Percentiles rank a stretch among this genome's conserved stretches.
These are phyloP conservation scores for Schwanniomyces sp. DNA, from an alignment of 805 yeast species.

Conservation along the genomic window DNA sequence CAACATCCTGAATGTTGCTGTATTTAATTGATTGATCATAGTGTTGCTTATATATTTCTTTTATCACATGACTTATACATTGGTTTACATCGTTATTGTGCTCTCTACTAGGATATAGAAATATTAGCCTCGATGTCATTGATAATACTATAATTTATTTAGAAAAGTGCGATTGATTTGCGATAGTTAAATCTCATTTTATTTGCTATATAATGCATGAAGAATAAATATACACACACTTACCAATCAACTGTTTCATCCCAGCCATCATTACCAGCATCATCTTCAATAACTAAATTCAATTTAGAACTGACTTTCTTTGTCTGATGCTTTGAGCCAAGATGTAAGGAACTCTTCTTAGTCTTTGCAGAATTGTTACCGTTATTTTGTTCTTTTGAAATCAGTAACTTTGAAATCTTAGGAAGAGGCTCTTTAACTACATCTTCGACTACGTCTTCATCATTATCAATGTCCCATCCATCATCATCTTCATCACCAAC, in stretches of 20 bases:
- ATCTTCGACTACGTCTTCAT: constrained; percentile 6
- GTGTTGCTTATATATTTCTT: not conserved
- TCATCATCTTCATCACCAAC: constrained; percentile 14
- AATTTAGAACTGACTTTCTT: constrained; percentile 20
- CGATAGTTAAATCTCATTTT: not conserved
- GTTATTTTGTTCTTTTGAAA: not conserved
- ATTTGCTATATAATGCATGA: not conserved
- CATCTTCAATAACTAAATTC: constrained; percentile 23
- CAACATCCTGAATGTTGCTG: not conserved
- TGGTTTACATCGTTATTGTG: not conserved
- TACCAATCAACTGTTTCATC: constrained; percentile 28
- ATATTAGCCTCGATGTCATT: not conserved
- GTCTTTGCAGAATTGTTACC: constrained; percentile 3
- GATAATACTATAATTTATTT: too few relatives aligned
- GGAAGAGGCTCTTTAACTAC: constrained; percentile 1
- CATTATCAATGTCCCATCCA: constrained; percentile 17
- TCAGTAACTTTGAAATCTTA: not conserved
- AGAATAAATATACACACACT: not conserved
- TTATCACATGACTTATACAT: not conserved
- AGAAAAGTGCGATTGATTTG: too few relatives aligned
- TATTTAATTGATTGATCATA: not conserved
- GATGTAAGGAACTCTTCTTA: constrained; percentile 18
- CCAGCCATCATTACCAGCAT: constrained; percentile 32
- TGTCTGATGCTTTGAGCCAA: constrained; percentile 15
- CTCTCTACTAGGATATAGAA: constrained; percentile 1